phyloP scores from a whole-genome alignment of 352 stramenopile genomes.

The Globisporangium ultimum region DNA sequence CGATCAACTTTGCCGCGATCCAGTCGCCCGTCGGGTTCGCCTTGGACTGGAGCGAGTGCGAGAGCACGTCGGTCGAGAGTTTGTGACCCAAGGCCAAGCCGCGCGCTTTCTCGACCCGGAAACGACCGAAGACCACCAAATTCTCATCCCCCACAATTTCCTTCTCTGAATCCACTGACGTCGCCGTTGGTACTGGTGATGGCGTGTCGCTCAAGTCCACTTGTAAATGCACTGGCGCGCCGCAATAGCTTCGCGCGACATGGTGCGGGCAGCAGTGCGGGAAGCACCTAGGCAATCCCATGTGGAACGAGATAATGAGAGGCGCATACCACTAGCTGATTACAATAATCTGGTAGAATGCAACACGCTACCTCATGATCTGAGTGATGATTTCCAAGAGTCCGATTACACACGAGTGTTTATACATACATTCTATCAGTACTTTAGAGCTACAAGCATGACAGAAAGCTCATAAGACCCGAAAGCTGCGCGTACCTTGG shows the following conservation, averaged over 20 bases:
- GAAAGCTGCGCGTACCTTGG: too few species aligned
- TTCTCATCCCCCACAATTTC: not conserved
- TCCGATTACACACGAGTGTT: too few species aligned
- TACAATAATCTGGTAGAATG: too few species aligned
- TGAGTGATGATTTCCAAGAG: too few species aligned
- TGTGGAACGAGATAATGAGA: too few species aligned
- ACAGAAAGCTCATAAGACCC: too few species aligned
- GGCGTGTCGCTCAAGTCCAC: not conserved
- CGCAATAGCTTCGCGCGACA: conserved; percentile 2
- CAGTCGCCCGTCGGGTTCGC: conserved; percentile 3
- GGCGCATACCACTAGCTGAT: too few species aligned
- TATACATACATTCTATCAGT: too few species aligned
- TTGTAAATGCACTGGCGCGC: not conserved
- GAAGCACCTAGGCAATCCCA: too few species aligned
- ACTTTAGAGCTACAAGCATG: too few species aligned
- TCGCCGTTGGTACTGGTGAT: too few species aligned
- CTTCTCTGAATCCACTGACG: not conserved
- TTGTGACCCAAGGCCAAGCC: conserved; percentile 1
- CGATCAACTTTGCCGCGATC: conserved; percentile 3
- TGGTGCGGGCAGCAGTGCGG: conserved; percentile 3
- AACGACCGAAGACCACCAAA: conserved; percentile 4
- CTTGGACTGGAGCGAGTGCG: not conserved
- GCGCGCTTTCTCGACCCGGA: not conserved
- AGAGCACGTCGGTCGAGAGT: not conserved
- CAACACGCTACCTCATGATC: too few species aligned